Evolutionary conservation across 2,329 filamentous ascomycete genomes (phyloP), one percentile per base, ranked within the genome.

Genomic region (Xylariomycetidae sp.): DNA sequence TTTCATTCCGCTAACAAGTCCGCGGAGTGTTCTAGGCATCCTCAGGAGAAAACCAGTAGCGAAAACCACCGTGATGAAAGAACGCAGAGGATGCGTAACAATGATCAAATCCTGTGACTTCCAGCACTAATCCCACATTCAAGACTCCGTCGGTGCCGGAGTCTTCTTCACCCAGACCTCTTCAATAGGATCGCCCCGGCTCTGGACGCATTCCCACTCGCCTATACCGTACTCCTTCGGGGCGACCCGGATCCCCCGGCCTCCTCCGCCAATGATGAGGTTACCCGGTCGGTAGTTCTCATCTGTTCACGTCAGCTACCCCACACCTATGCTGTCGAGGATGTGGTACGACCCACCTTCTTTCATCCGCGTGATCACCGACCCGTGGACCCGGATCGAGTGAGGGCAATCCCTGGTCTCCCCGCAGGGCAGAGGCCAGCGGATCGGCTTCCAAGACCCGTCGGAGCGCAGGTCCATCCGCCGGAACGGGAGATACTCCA

Each of bases 401-500:
- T 74, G 59, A 0, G 86, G 86, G 2, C 92, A 80, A 49, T 92
- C 86, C 12, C 86, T 74, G 1, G 82, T 77, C 58, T 90, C 85
- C 8, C 86, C 87, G 18, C 80, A 75, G 0, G 86, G 86, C 3
- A 90, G 62, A 0, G 86, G 86, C 83, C 85, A 90, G 7, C 79
- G 70, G 45, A 92, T 90, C 0, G 84, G 81, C 56, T 78, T 81
- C 86, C 87, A 92, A 0, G 76, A 77, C 0, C 84, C 84, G 41
- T 89, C 82, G 0, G 65, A 39, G 41, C 79, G 77, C 6, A 90
- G 63, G 46, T 90, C 86, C 82, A 92, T 89, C 16, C 86, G 70
- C 2, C 83, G 73, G 61, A 90, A 89, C 0, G 86, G 86, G 16
- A 90, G 64, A 54, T 83, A 88, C 51, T 90, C 86, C 85, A 90